These are phyloP conservation scores for Vitis hybrid DNA, from an alignment of 177 flowering plant genomes.

Conservation along the genomic window DNA sequence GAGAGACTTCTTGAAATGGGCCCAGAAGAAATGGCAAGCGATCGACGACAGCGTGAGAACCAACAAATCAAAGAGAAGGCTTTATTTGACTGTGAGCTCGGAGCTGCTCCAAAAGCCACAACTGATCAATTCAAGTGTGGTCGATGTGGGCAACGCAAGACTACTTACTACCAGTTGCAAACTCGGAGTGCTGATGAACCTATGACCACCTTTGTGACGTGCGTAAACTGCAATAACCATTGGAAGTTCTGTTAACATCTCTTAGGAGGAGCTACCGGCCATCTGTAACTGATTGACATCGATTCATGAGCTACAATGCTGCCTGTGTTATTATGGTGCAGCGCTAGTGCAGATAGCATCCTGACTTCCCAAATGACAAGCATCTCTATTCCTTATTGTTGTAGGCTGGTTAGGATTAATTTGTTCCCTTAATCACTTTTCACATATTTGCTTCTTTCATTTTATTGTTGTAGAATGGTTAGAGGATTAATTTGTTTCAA, in stretches of 20 bases:
- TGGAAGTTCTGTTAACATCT: constrained; percentile 53
- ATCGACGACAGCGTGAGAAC: constrained; percentile 55
- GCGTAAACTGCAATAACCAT: constrained; percentile 52
- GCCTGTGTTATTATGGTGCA: neutral
- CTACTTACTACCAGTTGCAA: constrained; percentile 58
- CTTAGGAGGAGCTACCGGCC: neutral
- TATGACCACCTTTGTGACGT: constrained; percentile 60
- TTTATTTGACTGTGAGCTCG: constrained; percentile 74
- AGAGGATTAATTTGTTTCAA: too few species aligned
- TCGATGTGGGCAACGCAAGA: constrained; percentile 50
- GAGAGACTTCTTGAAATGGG: constrained; percentile 55
- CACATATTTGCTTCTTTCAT: neutral
- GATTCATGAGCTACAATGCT: neutral
- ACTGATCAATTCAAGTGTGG: constrained; percentile 89
- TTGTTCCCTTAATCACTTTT: neutral
- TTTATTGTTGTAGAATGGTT: neutral
- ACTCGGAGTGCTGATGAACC: constrained; percentile 68
- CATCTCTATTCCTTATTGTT: neutral
- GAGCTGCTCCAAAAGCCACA: constrained; percentile 54
- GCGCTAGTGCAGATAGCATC: neutral
- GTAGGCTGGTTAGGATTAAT: neutral
- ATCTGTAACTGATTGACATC: neutral
- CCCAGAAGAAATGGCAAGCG: constrained; percentile 91
- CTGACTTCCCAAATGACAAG: neutral
- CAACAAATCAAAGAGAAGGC: constrained; percentile 70